Evolutionary conservation across 2,329 filamentous ascomycete species (phyloP).

Genomic region (Clarireedia paspali): DNA sequence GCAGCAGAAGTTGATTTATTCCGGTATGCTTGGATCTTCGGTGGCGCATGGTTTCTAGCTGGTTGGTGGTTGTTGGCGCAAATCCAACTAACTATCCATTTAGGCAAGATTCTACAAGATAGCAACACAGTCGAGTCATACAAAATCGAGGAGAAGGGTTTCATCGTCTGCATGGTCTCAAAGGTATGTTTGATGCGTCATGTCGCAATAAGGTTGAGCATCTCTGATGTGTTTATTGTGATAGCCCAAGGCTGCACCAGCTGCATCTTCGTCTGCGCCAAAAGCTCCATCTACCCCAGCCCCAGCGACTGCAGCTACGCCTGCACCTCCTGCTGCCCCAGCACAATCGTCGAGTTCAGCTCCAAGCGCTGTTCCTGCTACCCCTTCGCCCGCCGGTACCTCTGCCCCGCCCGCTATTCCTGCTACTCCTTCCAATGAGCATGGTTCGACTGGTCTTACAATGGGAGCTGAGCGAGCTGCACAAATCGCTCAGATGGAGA

Average conservation of each 20-base stretch:
- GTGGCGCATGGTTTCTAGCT: neutral
- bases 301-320: slow-evolving; percentile 48
- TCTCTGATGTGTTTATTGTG: slow-evolving; percentile 9
- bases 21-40: slow-evolving; percentile 51
- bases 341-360: slow-evolving; percentile 46
- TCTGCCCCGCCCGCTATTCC: slow-evolving; percentile 43
- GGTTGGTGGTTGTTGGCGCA: slow-evolving; percentile 1
- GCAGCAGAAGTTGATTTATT: slow-evolving; percentile 95
- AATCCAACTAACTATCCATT: slow-evolving; percentile 22
- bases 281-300: slow-evolving; percentile 57
- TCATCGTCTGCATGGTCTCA: slow-evolving; percentile 96
- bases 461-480: slow-evolving; percentile 76
- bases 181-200: slow-evolving; percentile 55
- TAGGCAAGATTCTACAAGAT: slow-evolving; percentile 98
- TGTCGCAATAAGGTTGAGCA: too few species aligned
- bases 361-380: slow-evolving; percentile 38
- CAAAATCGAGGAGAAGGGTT: slow-evolving; percentile 99
- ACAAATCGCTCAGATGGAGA: slow-evolving; percentile 88
- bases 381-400: slow-evolving; percentile 39
- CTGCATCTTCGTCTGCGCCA: slow-evolving; percentile 45
- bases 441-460: slow-evolving; percentile 61
- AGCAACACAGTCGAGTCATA: slow-evolving; percentile 93
- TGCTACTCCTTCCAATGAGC: slow-evolving; percentile 50
- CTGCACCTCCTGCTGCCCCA: slow-evolving; percentile 53
- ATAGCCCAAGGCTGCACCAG: slow-evolving; percentile 60